Percentiles rank a stretch among this genome's conserved stretches.
These are phyloP conservation scores for Blastobotrys indianensis DNA, from an alignment of 1,139 yeast genomes.

Conservation along the genomic window DNA sequence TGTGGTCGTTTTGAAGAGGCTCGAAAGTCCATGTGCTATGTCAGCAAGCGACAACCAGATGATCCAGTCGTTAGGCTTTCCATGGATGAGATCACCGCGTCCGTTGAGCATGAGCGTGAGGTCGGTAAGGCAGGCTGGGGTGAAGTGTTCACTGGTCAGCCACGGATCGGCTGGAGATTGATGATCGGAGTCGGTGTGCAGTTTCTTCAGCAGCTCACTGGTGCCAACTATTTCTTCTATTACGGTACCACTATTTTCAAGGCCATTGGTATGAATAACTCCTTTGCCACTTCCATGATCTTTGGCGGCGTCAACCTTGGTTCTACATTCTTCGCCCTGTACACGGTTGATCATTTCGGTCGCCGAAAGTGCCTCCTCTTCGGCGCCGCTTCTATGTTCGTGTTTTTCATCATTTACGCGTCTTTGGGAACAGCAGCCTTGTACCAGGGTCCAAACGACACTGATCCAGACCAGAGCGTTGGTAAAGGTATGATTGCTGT, in stretches of 20 bases:
- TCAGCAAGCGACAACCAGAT: conserved; percentile 56
- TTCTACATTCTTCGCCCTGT: conserved; percentile 65
- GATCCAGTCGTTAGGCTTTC: conserved; percentile 55
- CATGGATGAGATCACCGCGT: conserved; percentile 54
- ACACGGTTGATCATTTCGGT: conserved; percentile 62
- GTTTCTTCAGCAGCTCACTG: conserved; percentile 71
- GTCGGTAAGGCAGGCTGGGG: conserved; percentile 68
- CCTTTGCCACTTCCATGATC: conserved; percentile 71
- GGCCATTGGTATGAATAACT: conserved; percentile 60
- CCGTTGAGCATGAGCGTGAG: conserved; percentile 54
- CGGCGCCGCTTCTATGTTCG: conserved; percentile 62
- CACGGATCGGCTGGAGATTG: conserved; percentile 60
- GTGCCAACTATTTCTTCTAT: conserved; percentile 77
- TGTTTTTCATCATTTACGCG: conserved; percentile 61
- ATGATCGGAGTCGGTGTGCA: conserved; percentile 59
- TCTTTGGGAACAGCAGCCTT: conserved; percentile 59
- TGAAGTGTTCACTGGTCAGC: conserved; percentile 60
- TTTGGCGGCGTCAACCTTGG: conserved; percentile 74
- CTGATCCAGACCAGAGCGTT: conserved; percentile 48
- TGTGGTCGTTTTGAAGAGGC: conserved; percentile 53
- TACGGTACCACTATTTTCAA: conserved; percentile 73
- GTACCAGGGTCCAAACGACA: conserved; percentile 43
- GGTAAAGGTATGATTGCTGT: conserved; percentile 54
- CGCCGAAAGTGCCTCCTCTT: conserved; percentile 59
- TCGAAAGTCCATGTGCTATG: conserved; percentile 51